These are phyloP conservation scores for Podila epicladia DNA, from an alignment of 192 early-diverging fungal species.

Conservation along the genomic window DNA sequence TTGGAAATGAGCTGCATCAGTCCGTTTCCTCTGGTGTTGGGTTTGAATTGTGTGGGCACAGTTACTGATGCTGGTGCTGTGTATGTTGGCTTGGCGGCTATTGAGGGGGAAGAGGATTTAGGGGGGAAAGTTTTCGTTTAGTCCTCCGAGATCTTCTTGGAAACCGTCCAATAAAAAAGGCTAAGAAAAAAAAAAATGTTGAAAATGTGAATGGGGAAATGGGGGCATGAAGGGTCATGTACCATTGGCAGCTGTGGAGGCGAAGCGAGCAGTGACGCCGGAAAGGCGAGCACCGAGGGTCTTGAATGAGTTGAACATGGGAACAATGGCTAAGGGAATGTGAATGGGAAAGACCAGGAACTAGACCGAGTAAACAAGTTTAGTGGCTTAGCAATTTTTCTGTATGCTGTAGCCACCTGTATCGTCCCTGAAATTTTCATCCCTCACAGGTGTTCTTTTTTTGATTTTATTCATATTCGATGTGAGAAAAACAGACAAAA, in stretches of 20 bases:
- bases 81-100: conserved; percentile 50
- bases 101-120: not conserved
- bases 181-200: too few relatives aligned
- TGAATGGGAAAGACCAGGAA: not conserved
- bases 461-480: not conserved
- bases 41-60: conserved; percentile 57
- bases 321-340: not conserved
- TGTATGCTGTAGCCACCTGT: too few relatives aligned
- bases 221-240: not conserved
- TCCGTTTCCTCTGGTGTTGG: conserved; percentile 61
- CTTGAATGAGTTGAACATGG: conserved; percentile 29
- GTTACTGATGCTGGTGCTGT: conserved; percentile 45
- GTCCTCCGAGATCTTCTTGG: conserved; percentile 6
- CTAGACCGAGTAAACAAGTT: not conserved
- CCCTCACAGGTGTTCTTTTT: not conserved
- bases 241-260: conserved; percentile 49
- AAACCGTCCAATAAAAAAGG: not conserved
- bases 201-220: too few relatives aligned
- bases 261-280: conserved; percentile 32
- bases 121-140: not conserved
- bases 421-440: not conserved
- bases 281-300: conserved; percentile 37
- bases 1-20: conserved; percentile 74
- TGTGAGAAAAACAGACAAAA: not conserved
- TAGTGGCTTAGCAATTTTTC: conserved; percentile 4